Conservation (phyloP, 176 grass and related monocot genomes). For the maize (Zea mays) region Zm-B73-REFERENCE-NAM-5.0 NC_050100.1:190634501-190635000, state of each 20-base stretch:
- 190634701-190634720: background rate
- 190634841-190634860: slow-evolving; percentile 19
- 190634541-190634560: slow-evolving; percentile 31
- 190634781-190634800: background rate
- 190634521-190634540: slow-evolving; percentile 20
- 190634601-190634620: slow-evolving; percentile 11
- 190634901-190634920: slow-evolving; percentile 37
- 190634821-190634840: background rate
- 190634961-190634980: slow-evolving; percentile 41
- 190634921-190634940: slow-evolving; percentile 44
- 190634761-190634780: background rate
- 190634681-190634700: background rate
- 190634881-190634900: slow-evolving; percentile 54
- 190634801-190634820: background rate
- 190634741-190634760: background rate
- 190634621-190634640: background rate
- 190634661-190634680: background rate
- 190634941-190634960: slow-evolving; percentile 42
- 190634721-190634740: background rate
- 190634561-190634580: slow-evolving; percentile 6
- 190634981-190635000: no score
- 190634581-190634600: slow-evolving; percentile 18
- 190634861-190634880: slow-evolving; percentile 48
- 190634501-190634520: slow-evolving; percentile 6
- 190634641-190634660: background rate